These are phyloP conservation scores for Epichloe gansuensis DNA, from an alignment of 2,329 filamentous ascomycete species.

Conservation along the genomic window DNA sequence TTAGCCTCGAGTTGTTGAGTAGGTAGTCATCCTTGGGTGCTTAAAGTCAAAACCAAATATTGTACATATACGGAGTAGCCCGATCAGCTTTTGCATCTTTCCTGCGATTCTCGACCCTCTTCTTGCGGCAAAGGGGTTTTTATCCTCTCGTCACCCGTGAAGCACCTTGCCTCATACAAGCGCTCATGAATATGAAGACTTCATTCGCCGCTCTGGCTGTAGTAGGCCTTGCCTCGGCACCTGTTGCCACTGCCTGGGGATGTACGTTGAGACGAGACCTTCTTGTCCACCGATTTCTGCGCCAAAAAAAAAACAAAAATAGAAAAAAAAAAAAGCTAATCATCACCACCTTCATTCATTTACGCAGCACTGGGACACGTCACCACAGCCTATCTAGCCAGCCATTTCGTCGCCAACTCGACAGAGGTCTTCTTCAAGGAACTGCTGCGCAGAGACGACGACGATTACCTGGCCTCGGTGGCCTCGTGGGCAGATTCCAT, in stretches of 20 bases:
- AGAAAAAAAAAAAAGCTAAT: neutral
- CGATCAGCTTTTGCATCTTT: neutral
- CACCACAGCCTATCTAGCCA: conserved; percentile 51
- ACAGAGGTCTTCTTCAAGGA: conserved; percentile 46
- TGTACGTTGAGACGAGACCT: conserved; percentile 19
- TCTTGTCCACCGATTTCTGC: too few species aligned
- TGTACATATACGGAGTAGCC: neutral
- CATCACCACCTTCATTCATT: conserved; percentile 13
- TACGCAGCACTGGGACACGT: conserved; percentile 48
- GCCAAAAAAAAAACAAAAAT: too few species aligned
- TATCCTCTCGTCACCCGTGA: neutral
- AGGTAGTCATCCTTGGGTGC: neutral
- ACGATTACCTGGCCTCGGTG: conserved; percentile 48
- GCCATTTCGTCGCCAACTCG: conserved; percentile 43
- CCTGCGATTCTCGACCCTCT: neutral
- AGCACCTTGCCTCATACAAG: neutral
- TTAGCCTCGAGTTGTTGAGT: neutral
- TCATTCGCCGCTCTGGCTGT: conserved; percentile 17
- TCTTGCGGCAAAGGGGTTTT: too few species aligned
- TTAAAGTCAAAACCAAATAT: neutral
- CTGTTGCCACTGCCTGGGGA: conserved; percentile 28
- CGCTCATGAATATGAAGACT: conserved; percentile 20
- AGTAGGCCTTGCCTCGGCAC: conserved; percentile 21
- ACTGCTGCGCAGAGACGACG: conserved; percentile 40
- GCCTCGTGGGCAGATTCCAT: conserved; percentile 58